A percentile compares a stretch with the other conserved stretches of the same genome.
Conservation (phyloP, 306 rosid species). For the Quercus wislizeni region DNA sequence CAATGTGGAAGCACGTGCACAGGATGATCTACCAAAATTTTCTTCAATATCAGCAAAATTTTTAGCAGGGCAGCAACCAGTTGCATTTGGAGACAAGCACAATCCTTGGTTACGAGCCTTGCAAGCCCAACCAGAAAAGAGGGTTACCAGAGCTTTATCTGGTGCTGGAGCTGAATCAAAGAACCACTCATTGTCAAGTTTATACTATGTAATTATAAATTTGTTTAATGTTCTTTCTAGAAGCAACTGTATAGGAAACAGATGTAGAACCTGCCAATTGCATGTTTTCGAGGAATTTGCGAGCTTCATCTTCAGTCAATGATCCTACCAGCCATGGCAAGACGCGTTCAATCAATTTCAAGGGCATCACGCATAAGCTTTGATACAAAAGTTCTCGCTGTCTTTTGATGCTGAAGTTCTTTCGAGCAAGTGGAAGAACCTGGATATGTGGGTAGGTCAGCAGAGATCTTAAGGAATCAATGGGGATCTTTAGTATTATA, state of each 20-base stretch:
- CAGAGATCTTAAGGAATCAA: slow-evolving; percentile 16
- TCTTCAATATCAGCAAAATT: slow-evolving; percentile 72
- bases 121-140: slow-evolving; percentile 98
- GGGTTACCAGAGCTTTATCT: slow-evolving; percentile 90
- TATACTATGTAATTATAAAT: not conserved
- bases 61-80: slow-evolving; percentile 79
- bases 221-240: slow-evolving; percentile 4
- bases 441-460: slow-evolving; percentile 35
- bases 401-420: slow-evolving; percentile 81
- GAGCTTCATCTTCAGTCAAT: slow-evolving; percentile 72
- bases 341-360: slow-evolving; percentile 91
- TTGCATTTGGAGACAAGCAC: slow-evolving; percentile 73
- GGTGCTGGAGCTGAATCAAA: slow-evolving; percentile 76
- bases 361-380: slow-evolving; percentile 95
- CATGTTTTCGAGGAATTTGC: slow-evolving; percentile 74
- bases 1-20: slow-evolving; percentile 53
- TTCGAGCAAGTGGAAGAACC: slow-evolving; percentile 99
- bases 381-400: slow-evolving; percentile 89
- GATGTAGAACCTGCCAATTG: slow-evolving; percentile 81
- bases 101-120: slow-evolving; percentile 88
- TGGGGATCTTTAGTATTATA: slow-evolving; percentile 7
- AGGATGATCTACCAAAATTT: slow-evolving; percentile 42
- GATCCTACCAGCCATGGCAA: slow-evolving; percentile 89
- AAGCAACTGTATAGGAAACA: slow-evolving; percentile 25
- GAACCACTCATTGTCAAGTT: slow-evolving; percentile 35